phyloP scores from a whole-genome alignment of 306 rosid species.

The Vigna trinervia region DNA sequence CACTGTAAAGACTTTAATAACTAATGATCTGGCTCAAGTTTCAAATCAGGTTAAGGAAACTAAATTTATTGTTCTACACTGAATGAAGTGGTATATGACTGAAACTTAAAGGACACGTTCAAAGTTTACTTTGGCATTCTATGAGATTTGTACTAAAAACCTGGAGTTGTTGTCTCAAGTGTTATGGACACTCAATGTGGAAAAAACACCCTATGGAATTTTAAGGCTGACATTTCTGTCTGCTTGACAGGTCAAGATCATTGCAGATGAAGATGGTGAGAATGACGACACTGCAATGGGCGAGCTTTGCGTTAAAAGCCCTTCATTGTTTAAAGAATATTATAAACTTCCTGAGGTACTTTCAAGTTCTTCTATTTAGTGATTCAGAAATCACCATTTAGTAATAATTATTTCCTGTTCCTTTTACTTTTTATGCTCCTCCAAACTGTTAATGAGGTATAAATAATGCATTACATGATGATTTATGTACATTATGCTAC shows the following conservation, averaged over 20 bases:
- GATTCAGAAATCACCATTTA: slow-evolving; percentile 28
- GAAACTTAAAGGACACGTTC: slow-evolving; percentile 28
- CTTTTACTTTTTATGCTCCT: slow-evolving; percentile 26
- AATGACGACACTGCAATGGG: slow-evolving; percentile 51
- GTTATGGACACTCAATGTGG: slow-evolving; percentile 11
- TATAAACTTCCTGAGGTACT: slow-evolving; percentile 92
- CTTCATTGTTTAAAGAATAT: slow-evolving; percentile 85
- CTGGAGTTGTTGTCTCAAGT: background rate
- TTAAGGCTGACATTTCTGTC: slow-evolving; percentile 31
- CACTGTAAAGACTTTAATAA: slow-evolving; percentile 22
- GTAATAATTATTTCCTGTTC: slow-evolving; percentile 9
- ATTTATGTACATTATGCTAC: slow-evolving; percentile 25
- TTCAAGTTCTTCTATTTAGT: slow-evolving; percentile 30
- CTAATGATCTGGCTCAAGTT: slow-evolving; percentile 8
- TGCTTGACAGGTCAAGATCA: slow-evolving; percentile 65
- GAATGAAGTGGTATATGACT: slow-evolving; percentile 9
- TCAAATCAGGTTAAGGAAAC: slow-evolving; percentile 36
- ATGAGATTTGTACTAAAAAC: slow-evolving; percentile 21
- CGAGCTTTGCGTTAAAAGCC: slow-evolving; percentile 85
- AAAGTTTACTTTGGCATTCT: slow-evolving; percentile 20
- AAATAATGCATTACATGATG: background rate
- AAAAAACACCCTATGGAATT: slow-evolving; percentile 30
- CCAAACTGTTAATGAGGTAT: slow-evolving; percentile 6
- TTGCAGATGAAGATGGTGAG: slow-evolving; percentile 58
- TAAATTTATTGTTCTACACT: slow-evolving; percentile 13